Evolutionary conservation across 176 grass and related monocot genomes (phyloP).

Genomic region (Stipa capillata): DNA sequence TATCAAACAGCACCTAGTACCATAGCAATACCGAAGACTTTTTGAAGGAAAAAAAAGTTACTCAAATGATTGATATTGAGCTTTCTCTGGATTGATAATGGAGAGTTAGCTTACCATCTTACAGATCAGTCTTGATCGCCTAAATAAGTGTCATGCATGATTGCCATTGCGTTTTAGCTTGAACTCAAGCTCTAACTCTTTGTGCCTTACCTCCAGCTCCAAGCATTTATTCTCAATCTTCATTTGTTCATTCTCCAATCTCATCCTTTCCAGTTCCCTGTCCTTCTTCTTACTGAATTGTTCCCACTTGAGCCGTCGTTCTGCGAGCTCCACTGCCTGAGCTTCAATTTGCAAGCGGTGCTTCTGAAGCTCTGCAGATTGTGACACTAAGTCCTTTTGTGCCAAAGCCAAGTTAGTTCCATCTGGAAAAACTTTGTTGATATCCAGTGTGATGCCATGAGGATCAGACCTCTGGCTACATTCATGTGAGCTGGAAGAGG

Average conservation of each 20-base stretch:
- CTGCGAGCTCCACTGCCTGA: slow-evolving; percentile 44
- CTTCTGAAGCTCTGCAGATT: slow-evolving; percentile 36
- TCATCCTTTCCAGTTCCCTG: slow-evolving; percentile 54
- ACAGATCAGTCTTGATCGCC: no score
- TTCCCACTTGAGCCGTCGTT: slow-evolving; percentile 53
- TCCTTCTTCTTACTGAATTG: slow-evolving; percentile 53
- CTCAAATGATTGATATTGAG: background rate
- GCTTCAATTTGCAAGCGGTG: slow-evolving; percentile 39
- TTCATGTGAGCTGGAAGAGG: slow-evolving; percentile 30
- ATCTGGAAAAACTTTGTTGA: slow-evolving; percentile 42
- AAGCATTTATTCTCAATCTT: slow-evolving; percentile 49
- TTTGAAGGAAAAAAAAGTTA: background rate
- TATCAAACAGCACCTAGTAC: no score
- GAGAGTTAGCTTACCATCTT: slow-evolving; percentile 31
- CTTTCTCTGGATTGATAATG: background rate
- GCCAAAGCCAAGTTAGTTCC: slow-evolving; percentile 33
- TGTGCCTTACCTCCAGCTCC: slow-evolving; percentile 39
- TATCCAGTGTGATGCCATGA: slow-evolving; percentile 36
- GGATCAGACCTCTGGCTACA: slow-evolving; percentile 27
- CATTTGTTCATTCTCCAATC: slow-evolving; percentile 51
- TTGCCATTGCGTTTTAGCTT: slow-evolving; percentile 30
- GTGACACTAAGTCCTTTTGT: slow-evolving; percentile 21
- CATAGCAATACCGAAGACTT: background rate
- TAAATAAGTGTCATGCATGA: slow-evolving; percentile 21
- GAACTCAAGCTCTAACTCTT: slow-evolving; percentile 50